phyloP scores from a whole-genome alignment of 352 stramenopile species.

The Phytophthora sp. region DNA sequence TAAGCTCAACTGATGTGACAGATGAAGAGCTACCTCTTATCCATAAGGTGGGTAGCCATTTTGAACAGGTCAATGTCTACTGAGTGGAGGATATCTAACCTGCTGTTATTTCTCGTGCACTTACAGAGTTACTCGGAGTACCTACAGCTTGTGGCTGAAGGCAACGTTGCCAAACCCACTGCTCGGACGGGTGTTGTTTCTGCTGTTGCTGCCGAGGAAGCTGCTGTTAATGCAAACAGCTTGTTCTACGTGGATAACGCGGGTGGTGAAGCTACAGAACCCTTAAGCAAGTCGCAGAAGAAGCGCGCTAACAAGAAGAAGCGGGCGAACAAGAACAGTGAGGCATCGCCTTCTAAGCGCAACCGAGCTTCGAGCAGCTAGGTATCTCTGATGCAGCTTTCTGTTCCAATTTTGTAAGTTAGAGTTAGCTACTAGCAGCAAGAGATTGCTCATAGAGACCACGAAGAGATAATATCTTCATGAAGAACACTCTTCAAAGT shows the following conservation, averaged over 20 bases:
- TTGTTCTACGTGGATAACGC: conserved; percentile 72
- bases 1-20: conserved; percentile 53
- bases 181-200: not conserved
- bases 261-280: conserved; percentile 35
- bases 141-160: conserved; percentile 35
- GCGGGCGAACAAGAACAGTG: conserved; percentile 10
- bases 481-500: too few species aligned
- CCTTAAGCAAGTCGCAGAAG: conserved; percentile 38
- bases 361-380: conserved; percentile 26
- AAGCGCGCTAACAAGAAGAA: conserved; percentile 37
- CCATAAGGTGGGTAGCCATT: conserved; percentile 41
- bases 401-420: too few species aligned
- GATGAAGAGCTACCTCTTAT: conserved; percentile 45
- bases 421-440: too few species aligned
- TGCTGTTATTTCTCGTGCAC: conserved; percentile 4
- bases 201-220: not conserved
- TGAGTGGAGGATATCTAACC: conserved; percentile 10
- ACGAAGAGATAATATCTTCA: too few species aligned
- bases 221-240: conserved; percentile 4
- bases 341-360: conserved; percentile 16
- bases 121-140: conserved; percentile 54
- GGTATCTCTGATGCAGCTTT: conserved; percentile 8
- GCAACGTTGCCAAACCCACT: conserved; percentile 14
- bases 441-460: too few species aligned
- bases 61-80: not conserved